Evolutionary conservation across 768 basidiomycete species (phyloP).

Genomic region (Neoboletus brunneissimus): DNA sequence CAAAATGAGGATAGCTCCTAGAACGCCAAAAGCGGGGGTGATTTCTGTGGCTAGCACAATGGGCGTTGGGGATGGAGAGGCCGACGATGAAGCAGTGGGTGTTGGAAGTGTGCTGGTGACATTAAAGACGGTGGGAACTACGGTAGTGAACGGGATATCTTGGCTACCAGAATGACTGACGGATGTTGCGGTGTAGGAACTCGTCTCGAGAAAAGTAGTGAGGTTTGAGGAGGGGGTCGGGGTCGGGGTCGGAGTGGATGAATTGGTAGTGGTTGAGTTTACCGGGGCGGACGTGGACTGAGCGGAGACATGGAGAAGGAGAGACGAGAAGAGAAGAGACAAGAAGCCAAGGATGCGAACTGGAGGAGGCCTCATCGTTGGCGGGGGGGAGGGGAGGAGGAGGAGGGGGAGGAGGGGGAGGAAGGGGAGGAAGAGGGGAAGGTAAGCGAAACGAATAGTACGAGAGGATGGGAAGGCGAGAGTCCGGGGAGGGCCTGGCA

Average conservation of each 20-base stretch:
- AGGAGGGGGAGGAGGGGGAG: neutral
- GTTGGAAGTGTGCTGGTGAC: slow-evolving; percentile 55
- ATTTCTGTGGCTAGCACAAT: slow-evolving; percentile 58
- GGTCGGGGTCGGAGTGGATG: neutral
- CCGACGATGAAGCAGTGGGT: slow-evolving; percentile 45
- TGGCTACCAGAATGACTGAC: slow-evolving; percentile 47
- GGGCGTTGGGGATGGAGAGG: slow-evolving; percentile 35
- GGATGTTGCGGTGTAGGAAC: slow-evolving; percentile 49
- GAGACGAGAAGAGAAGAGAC: slow-evolving; percentile 29
- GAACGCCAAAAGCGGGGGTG: slow-evolving; percentile 86
- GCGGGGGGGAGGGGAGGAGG: neutral
- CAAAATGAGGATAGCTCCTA: slow-evolving; percentile 84
- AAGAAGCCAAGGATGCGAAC: slow-evolving; percentile 1
- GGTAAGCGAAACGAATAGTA: neutral
- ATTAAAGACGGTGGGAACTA: slow-evolving; percentile 60
- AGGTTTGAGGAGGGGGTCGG: slow-evolving; percentile 26
- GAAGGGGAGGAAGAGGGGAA: neutral
- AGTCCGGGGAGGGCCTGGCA: slow-evolving; percentile 5
- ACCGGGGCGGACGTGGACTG: slow-evolving; percentile 33
- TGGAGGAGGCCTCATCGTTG: slow-evolving; percentile 12
- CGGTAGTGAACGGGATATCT: slow-evolving; percentile 48
- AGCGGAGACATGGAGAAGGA: slow-evolving; percentile 35
- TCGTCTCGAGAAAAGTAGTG: slow-evolving; percentile 55
- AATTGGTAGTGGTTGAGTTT: slow-evolving; percentile 15
- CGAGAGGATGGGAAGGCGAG: neutral